Conservation (phyloP, 2,329 filamentous ascomycete species). For the Trichoderma endophyticum region DNA sequence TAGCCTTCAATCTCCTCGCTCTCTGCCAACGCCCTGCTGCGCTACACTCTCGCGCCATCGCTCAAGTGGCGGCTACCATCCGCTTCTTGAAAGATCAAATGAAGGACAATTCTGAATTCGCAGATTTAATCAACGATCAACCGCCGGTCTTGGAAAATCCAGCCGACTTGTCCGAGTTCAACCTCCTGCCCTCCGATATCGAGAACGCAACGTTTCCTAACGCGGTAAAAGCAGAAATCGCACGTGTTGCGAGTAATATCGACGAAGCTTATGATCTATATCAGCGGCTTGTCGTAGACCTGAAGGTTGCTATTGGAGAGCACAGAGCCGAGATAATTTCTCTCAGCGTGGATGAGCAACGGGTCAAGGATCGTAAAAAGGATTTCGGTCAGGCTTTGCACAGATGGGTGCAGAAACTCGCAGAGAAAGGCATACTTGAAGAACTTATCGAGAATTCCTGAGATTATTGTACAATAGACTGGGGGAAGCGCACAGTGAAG, state of each 20-base stretch:
- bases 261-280: slow-evolving; percentile 36
- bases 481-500: background rate
- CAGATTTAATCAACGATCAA: slow-evolving; percentile 25
- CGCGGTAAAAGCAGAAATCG: slow-evolving; percentile 20
- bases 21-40: slow-evolving; percentile 65
- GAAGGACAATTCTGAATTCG: slow-evolving; percentile 23
- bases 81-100: slow-evolving; percentile 36
- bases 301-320: slow-evolving; percentile 41
- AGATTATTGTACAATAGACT: background rate
- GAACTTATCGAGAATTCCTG: slow-evolving; percentile 32
- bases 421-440: slow-evolving; percentile 60
- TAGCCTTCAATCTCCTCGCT: slow-evolving; percentile 76
- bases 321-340: slow-evolving; percentile 48
- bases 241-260: slow-evolving; percentile 11
- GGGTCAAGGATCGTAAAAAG: slow-evolving; percentile 54
- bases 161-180: slow-evolving; percentile 31
- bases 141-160: slow-evolving; percentile 24
- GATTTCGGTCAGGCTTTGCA: slow-evolving; percentile 70
- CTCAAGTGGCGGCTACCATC: slow-evolving; percentile 40
- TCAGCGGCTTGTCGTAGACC: slow-evolving; percentile 39
- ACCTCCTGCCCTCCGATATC: slow-evolving; percentile 28
- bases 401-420: slow-evolving; percentile 65
- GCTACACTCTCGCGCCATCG: slow-evolving; percentile 46
- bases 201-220: slow-evolving; percentile 23
- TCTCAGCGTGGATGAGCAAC: slow-evolving; percentile 48